phyloP scores from a whole-genome alignment of 306 rosid species.

The Gillenia trifoliata region DNA sequence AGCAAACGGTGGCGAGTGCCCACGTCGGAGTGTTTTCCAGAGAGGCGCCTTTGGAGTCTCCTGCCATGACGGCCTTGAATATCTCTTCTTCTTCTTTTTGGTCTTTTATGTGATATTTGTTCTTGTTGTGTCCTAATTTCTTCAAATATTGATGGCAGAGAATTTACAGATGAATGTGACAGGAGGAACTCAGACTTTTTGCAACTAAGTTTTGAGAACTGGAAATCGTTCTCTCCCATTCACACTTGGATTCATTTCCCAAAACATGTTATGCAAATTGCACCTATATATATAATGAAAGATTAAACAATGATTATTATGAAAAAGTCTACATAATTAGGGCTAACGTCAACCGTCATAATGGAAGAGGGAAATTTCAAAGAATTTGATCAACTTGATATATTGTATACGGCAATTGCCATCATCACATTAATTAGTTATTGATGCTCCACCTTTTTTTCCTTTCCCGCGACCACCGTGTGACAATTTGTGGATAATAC shows the following conservation, averaged over 20 bases:
- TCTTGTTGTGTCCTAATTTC: background rate
- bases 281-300: no score
- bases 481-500: no score
- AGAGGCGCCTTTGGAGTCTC: background rate
- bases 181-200: background rate
- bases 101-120: background rate
- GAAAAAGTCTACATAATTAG: background rate
- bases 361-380: background rate
- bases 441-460: background rate
- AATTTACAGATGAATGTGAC: background rate
- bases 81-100: background rate
- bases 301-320: background rate
- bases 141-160: background rate
- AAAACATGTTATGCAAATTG: background rate
- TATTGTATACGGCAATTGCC: background rate
- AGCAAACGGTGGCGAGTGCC: slow-evolving; percentile 34
- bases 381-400: background rate
- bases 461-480: background rate
- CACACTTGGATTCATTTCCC: background rate
- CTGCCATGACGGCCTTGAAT: background rate
- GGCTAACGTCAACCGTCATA: background rate
- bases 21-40: slow-evolving; percentile 37
- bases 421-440: background rate
- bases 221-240: background rate
- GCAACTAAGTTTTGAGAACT: background rate